Conservation (phyloP, 768 basidiomycete genomes). For the button mushroom (Agaricus bisporus) region DNA sequence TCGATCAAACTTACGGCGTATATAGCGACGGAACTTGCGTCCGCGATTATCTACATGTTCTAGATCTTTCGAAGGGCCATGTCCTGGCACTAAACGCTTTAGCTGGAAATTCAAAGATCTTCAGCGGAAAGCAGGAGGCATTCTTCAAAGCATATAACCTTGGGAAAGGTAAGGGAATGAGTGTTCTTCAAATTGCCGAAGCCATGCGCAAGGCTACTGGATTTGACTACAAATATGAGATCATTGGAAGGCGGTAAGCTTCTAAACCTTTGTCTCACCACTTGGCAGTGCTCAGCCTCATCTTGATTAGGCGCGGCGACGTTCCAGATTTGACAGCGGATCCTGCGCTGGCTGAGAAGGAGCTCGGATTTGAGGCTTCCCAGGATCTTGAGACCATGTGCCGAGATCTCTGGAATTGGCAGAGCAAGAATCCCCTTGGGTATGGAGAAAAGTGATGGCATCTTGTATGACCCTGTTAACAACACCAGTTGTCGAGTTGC, state of each 20-base stretch:
- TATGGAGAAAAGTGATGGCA: conserved; percentile 36
- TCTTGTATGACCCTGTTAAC: too few species aligned
- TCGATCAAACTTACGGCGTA: conserved; percentile 2
- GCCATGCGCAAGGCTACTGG: conserved; percentile 93
- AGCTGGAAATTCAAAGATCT: conserved; percentile 50
- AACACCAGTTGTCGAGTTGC: too few species aligned
- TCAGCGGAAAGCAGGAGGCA: conserved; percentile 45
- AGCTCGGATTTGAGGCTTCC: conserved; percentile 86
- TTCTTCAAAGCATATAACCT: conserved; percentile 95
- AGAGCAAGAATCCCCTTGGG: conserved; percentile 83
- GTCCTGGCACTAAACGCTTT: conserved; percentile 87
- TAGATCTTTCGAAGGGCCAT: conserved; percentile 94
- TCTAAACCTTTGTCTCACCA: not conserved
- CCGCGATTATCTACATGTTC: conserved; percentile 90
- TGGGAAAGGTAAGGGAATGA: conserved; percentile 87
- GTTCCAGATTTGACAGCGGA: conserved; percentile 96
- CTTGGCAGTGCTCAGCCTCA: conserved; percentile 1
- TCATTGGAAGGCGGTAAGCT: conserved; percentile 84
- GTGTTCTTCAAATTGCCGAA: conserved; percentile 88
- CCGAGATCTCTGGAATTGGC: conserved; percentile 97
- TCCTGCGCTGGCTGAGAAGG: conserved; percentile 83
- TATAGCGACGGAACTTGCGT: conserved; percentile 92
- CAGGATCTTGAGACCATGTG: conserved; percentile 89
- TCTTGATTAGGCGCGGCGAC: conserved; percentile 65
- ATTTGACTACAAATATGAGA: conserved; percentile 81